Conservation (phyloP, 2,329 filamentous ascomycete species). For the Cordyceps farinosa region DNA sequence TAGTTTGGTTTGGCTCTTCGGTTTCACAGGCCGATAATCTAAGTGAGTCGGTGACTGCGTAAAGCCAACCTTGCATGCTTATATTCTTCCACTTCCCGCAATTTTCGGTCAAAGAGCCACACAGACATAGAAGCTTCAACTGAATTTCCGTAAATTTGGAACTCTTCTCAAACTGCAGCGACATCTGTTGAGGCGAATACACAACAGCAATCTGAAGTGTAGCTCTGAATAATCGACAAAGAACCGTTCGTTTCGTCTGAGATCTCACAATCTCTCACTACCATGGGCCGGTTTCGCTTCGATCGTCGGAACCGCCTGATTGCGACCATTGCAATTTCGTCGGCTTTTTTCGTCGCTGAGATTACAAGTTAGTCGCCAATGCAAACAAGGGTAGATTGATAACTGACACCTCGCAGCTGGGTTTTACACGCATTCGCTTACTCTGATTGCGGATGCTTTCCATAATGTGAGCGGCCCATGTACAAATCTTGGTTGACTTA, state of each 20-base stretch:
- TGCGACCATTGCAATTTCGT: conserved; percentile 46
- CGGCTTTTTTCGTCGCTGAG: conserved; percentile 50
- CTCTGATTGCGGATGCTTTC: conserved; percentile 73
- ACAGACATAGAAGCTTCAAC: not conserved
- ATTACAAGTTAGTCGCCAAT: conserved; percentile 38
- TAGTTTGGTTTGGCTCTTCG: not conserved
- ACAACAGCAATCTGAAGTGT: not conserved
- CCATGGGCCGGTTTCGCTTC: conserved; percentile 24
- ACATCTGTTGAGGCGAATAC: not conserved
- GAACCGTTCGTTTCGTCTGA: not conserved
- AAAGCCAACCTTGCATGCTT: not conserved
- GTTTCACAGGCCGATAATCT: not conserved
- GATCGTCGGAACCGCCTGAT: conserved; percentile 43
- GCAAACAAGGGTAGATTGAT: not conserved
- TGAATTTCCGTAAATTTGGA: not conserved
- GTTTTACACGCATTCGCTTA: conserved; percentile 67
- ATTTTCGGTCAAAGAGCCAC: not conserved
- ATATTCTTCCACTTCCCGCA: not conserved
- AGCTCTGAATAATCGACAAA: not conserved
- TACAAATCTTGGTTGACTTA: not conserved
- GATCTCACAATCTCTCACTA: not conserved
- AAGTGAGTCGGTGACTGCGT: not conserved
- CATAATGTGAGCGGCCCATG: conserved; percentile 57
- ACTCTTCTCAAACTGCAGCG: not conserved
- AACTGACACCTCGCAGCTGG: conserved; percentile 44